A percentile compares a stretch with the other conserved stretches of the same genome.
Conservation (phyloP, 495 filamentous ascomycete genomes). For the Xylaria telfairii region DNA sequence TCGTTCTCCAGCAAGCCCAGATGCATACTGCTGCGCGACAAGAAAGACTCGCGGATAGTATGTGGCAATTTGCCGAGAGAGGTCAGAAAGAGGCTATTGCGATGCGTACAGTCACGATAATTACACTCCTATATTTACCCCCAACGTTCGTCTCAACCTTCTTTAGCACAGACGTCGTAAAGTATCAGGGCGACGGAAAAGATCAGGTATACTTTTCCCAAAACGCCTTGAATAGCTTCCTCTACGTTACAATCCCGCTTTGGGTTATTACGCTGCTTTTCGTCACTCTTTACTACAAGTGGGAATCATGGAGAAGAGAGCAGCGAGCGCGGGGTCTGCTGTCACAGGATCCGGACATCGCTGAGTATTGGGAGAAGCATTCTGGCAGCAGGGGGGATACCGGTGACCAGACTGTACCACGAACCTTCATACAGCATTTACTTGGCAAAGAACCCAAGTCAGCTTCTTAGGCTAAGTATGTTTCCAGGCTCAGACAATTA, state of each 20-base stretch:
- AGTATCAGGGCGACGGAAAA: constrained; percentile 41
- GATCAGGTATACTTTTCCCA: constrained; percentile 37
- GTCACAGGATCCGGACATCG: constrained; percentile 2
- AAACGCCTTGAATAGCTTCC: constrained; percentile 41
- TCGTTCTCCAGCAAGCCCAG: constrained; percentile 45
- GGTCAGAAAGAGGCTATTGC: constrained; percentile 43
- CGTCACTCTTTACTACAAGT: constrained; percentile 10
- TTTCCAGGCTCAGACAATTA: background rate
- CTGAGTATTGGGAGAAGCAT: constrained; percentile 12
- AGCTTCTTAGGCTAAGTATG: background rate
- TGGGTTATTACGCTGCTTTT: constrained; percentile 26
- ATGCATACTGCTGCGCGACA: constrained; percentile 38
- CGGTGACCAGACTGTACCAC: background rate
- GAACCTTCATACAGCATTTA: constrained; percentile 5
- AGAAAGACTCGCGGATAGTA: constrained; percentile 34
- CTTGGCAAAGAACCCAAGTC: constrained; percentile 15
- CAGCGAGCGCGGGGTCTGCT: constrained; percentile 5
- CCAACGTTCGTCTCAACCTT: constrained; percentile 56
- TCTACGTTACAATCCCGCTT: constrained; percentile 46
- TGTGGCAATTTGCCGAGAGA: constrained; percentile 18
- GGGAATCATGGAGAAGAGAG: constrained; percentile 19
- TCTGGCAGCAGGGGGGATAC: background rate
- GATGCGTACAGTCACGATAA: constrained; percentile 50
- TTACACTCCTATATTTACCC: constrained; percentile 52
- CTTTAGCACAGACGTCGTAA: constrained; percentile 55